Evolutionary conservation across 768 basidiomycete genomes (phyloP), one percentile per base, ranked within the genome.

Genomic region (Omphalotus guepiniiformis): DNA sequence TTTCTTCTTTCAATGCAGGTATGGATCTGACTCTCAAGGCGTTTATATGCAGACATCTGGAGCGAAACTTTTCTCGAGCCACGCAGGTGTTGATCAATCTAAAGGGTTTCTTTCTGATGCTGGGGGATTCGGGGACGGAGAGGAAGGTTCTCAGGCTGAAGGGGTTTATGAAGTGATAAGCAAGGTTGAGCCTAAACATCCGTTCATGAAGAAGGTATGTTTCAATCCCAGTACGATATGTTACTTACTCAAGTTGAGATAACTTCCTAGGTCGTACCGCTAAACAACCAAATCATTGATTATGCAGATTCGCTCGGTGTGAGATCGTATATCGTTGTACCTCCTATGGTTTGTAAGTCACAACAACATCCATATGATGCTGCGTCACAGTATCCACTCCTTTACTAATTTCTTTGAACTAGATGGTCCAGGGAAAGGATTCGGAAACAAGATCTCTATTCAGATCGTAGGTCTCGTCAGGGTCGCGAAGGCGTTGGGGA

Each of bases 391-490:
- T 32, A 9, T n/a, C n/a, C n/a, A n/a, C 30, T 32, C 30, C 37
- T 35, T n/a, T 13, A 13, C 18, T 22, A 2, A 28, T n/a, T 30
- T 11, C 36, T 13, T n/a, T 45, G 5, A 15, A 12, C 25, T 27
- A 52, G 51, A 48, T 23, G 51, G 51, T 9, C 40, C 51, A 2
- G 51, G 51, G 28, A 36, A 42, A 6, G 51, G 51, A 2, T 52
- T 52, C 29, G 51, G 51, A 16, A 52, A 52, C 18, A 52, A 52
- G 29, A 48, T 52, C 4, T 52, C 51, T 22, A 52, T 52, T 7
- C 51, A 52, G 32, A 45, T 42, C 22, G 51, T 48, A 3, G 51
- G 39, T 30, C 29, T 52, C 19, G 51, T 52, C 23, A 30, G 47
- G 13, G 25, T 52, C 18, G 51, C 37, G 19, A 37, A 29, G 6